phyloP scores from a whole-genome alignment of 768 basidiomycete species.

The Pholiota conissans region DNA sequence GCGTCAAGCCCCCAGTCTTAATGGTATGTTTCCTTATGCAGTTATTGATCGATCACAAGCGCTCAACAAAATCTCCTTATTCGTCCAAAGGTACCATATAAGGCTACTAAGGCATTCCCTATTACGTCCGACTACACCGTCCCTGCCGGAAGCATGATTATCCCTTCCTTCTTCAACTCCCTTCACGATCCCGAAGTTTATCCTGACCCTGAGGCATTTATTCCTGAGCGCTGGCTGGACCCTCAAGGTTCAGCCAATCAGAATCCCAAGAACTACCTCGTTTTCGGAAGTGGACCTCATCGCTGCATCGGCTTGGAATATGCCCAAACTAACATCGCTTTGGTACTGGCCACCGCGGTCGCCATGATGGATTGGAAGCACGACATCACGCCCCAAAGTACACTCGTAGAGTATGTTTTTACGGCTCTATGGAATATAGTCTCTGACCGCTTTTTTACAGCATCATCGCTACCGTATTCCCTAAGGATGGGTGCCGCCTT shows the following conservation, averaged over 20 bases:
- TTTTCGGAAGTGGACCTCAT: constrained; percentile 94
- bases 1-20: constrained; percentile 90
- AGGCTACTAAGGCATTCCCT: constrained; percentile 85
- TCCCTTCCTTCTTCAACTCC: constrained; percentile 91
- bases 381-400: constrained; percentile 72
- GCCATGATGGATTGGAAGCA: constrained; percentile 87
- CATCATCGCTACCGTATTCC: constrained; percentile 97
- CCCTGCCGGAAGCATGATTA: constrained; percentile 89
- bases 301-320: constrained; percentile 93
- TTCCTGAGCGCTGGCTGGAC: constrained; percentile 94
- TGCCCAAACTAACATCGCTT: constrained; percentile 85
- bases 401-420: constrained; percentile 75
- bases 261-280: constrained; percentile 93
- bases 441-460: constrained; percentile 35
- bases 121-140: constrained; percentile 91
- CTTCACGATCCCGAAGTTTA: constrained; percentile 88
- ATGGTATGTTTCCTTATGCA: constrained; percentile 60
- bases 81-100: constrained; percentile 81
- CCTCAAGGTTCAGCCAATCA: constrained; percentile 71
- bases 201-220: constrained; percentile 80
- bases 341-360: constrained; percentile 82
- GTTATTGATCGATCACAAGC: constrained; percentile 17
- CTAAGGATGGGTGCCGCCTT: constrained; percentile 86
- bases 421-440: neutral
- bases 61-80: constrained; percentile 15